Conservation (phyloP, 1,284 basidiomycete species). For the Rhizoctonia solani region DNA sequence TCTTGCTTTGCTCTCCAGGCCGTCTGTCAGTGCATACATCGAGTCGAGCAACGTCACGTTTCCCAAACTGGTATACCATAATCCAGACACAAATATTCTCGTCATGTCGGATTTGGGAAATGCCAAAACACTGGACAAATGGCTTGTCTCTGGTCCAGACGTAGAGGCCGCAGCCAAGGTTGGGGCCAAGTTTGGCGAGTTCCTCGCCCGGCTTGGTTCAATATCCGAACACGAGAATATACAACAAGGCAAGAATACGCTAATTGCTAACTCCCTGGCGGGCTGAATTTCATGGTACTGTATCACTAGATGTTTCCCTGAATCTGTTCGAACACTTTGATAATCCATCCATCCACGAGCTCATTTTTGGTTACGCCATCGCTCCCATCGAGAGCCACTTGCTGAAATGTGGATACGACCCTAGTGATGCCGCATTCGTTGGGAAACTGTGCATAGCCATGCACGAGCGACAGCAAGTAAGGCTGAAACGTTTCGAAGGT, state of each 20-base stretch:
- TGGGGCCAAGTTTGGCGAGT: not conserved
- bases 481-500: not conserved
- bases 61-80: conserved; percentile 5
- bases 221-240: not conserved
- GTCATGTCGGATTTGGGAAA: conserved; percentile 19
- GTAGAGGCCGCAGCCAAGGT: not conserved
- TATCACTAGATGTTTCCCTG: not conserved
- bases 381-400: not conserved
- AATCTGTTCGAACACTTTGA: not conserved
- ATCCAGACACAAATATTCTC: not conserved
- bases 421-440: not conserved
- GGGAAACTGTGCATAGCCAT: not conserved
- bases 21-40: conserved; percentile 10
- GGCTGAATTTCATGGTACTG: not conserved
- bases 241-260: not conserved
- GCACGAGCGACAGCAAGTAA: not conserved
- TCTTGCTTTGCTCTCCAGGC: not conserved
- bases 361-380: not conserved
- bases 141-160: not conserved
- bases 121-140: not conserved
- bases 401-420: conserved; percentile 4
- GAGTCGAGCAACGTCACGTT: not conserved
- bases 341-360: not conserved
- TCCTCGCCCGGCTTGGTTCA: conserved; percentile 3
- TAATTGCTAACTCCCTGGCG: not conserved